Evolutionary conservation across 345 rosid genomes (phyloP).

Genomic region (Firmiana major): DNA sequence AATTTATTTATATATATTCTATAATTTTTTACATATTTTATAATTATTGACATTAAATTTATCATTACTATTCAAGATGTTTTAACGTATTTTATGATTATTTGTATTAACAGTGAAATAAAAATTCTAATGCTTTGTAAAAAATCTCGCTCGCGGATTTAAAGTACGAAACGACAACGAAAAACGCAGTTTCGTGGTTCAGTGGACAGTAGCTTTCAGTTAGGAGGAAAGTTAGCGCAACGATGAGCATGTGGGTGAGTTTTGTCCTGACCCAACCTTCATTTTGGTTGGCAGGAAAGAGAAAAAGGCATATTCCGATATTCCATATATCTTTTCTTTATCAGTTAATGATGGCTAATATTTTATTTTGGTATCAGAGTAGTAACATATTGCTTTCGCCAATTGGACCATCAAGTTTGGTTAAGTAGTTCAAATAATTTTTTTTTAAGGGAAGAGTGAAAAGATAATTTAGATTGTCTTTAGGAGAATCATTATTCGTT

Average conservation of each 20-base stretch:
- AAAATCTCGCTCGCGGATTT: no score
- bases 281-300: slow-evolving; percentile 4
- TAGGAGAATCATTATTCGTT: no score
- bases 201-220: not conserved
- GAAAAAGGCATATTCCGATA: not conserved
- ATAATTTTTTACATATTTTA: no score
- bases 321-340: not conserved
- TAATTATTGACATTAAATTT: no score
- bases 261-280: slow-evolving; percentile 2
- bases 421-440: not conserved
- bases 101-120: no score
- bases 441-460: not conserved
- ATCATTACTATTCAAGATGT: no score
- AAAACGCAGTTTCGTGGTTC: not conserved
- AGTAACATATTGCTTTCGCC: not conserved
- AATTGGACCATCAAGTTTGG: not conserved
- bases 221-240: not conserved
- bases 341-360: no score
- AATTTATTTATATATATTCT: no score
- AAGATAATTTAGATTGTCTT: no score
- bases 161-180: not conserved
- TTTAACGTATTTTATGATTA: no score
- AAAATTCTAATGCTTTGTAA: no score
- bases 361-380: not conserved
- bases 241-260: not conserved